Percentiles rank a stretch among this genome's conserved stretches.
Conservation (phyloP, 805 yeast species). For the Saturnispora bothae region DNA sequence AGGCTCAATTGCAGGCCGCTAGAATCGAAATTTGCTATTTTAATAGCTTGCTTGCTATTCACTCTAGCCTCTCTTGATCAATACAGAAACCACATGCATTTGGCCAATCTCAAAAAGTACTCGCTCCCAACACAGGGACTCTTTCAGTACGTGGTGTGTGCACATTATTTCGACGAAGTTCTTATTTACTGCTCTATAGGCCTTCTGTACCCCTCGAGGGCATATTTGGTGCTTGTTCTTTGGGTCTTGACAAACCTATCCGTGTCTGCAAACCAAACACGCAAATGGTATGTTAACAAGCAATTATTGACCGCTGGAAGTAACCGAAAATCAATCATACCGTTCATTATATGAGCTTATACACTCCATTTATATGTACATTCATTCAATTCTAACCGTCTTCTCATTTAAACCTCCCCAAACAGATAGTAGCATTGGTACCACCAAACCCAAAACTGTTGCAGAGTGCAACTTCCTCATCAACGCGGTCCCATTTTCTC, state of each 20-base stretch:
- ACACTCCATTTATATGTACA: too few relatives aligned
- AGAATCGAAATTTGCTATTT: too few relatives aligned
- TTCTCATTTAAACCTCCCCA: conserved; percentile 30
- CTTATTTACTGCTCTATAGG: conserved; percentile 33
- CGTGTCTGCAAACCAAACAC: conserved; percentile 45
- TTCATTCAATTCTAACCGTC: too few relatives aligned
- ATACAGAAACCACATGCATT: conserved; percentile 36
- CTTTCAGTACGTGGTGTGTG: conserved; percentile 43
- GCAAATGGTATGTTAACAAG: too few relatives aligned
- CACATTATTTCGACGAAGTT: conserved; percentile 65
- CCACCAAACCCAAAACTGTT: conserved; percentile 99
- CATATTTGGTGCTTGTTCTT: conserved; percentile 20
- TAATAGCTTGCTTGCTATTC: too few relatives aligned
- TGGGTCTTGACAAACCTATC: conserved; percentile 41
- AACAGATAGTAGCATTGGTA: conserved; percentile 68
- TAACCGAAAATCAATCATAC: too few relatives aligned
- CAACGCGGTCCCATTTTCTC: conserved; percentile 26
- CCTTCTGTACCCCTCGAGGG: conserved; percentile 13
- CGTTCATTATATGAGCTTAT: too few relatives aligned
- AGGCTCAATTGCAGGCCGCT: too few relatives aligned
- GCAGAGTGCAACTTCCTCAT: conserved; percentile 52
- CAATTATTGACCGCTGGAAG: too few relatives aligned
- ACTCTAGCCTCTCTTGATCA: conserved; percentile 35
- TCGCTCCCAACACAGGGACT: conserved; percentile 41
- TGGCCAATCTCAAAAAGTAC: conserved; percentile 44